Evolutionary conservation across 768 basidiomycete genomes (phyloP), one percentile per base, ranked within the genome.

Genomic region (Termitomyces sp.): DNA sequence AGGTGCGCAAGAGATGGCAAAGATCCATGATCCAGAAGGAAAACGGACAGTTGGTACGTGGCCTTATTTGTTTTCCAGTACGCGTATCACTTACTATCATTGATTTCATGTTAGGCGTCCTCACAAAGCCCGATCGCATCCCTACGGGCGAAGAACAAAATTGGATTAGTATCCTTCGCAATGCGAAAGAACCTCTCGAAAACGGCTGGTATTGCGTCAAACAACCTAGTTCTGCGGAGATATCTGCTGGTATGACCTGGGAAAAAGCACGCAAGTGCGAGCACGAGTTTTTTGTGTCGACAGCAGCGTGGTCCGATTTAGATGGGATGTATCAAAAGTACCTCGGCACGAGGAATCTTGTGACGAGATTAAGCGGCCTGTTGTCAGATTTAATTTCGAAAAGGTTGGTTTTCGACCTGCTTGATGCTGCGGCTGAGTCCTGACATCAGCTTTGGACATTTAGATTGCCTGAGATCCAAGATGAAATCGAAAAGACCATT

Each of bases 61-160:
- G 37, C 15, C 37, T 19, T 0, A 35, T 14, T 19, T 40, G 2
- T 28, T 23, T n/a, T 45, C 10, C 26, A 31, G 12, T n/a, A 31
- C 23, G 1, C 5, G 17, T 8, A 15, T 12, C 1, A 11, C 44
- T 50, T 23, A 37, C 7, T 30, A 3, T 8, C 5, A 30, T 54
- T 50, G 17, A 21, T 28, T 8, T 31, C 19, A 6, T 5, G 14
- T 6, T 55, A 87, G 87, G 86, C 47, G 85, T 89, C 19, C 74
- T 89, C n/a, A 91, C 87, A 0, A 90, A 91, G 60, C 86, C 86
- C 0, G 88, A 88, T 60, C 80, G 84, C 9, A 87, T 85, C 53
- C 79, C 79, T 0, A 50, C 65, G 1, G 83, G 80, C 1, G 81
- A 84, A 33, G 82, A 84, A 50, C 67, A 68, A 0, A 67, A 62